Evolutionary conservation across 306 rosid species (phyloP).

Genomic region (Lathyrus aphaca): DNA sequence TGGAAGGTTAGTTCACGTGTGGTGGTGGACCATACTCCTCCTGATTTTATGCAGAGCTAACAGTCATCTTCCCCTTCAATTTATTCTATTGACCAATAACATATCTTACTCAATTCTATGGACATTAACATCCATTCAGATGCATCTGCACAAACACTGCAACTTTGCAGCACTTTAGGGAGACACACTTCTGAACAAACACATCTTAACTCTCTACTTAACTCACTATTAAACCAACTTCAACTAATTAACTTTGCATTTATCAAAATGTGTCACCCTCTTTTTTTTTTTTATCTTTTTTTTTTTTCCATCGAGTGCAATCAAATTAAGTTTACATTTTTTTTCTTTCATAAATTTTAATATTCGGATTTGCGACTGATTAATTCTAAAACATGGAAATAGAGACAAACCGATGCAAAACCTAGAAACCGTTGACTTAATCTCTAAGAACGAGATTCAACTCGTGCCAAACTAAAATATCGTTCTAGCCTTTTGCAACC

Average conservation of each 20-base stretch:
- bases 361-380: too few species aligned
- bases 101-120: neutral
- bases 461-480: rapidly evolving
- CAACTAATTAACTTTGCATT: neutral
- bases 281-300: neutral
- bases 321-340: neutral
- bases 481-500: too few species aligned
- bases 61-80: neutral
- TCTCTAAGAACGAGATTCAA: too few species aligned
- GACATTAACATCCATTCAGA: neutral
- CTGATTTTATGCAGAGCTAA: neutral
- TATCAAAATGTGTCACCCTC: neutral
- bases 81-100: conserved; percentile 19
- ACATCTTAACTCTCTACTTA: neutral
- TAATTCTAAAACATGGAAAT: too few species aligned
- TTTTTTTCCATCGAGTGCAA: neutral
- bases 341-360: too few species aligned
- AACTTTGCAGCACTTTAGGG: conserved; percentile 3
- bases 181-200: neutral
- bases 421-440: too few species aligned
- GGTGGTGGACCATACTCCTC: conserved; percentile 12
- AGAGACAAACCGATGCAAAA: too few species aligned
- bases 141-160: neutral
- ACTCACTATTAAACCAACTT: neutral
- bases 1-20: conserved; percentile 14